Evolutionary conservation across 805 yeast genomes (phyloP).

Genomic region (Saturnispora sekii): DNA sequence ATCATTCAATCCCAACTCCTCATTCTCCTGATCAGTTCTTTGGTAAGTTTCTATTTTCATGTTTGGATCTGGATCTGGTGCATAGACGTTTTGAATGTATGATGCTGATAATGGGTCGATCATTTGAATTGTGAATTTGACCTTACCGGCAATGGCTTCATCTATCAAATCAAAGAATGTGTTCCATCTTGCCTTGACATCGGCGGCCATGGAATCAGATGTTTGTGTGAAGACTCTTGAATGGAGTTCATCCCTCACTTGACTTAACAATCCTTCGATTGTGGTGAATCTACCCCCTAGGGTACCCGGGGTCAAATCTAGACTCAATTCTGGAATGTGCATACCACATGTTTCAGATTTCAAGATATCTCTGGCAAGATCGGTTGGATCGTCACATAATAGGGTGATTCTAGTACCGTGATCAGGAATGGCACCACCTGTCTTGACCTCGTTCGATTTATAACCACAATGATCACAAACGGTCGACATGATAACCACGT

Average conservation of each 20-base stretch:
- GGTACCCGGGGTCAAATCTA: conserved; percentile 93
- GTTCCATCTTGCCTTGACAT: conserved; percentile 73
- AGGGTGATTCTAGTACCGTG: conserved; percentile 70
- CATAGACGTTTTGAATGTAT: conserved; percentile 95
- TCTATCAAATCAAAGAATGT: conserved; percentile 64
- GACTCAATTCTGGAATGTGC: conserved; percentile 73
- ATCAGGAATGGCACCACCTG: conserved; percentile 93
- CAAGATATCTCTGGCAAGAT: conserved; percentile 85
- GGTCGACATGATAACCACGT: conserved; percentile 93
- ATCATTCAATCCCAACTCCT: conserved; percentile 73
- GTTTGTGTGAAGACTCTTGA: conserved; percentile 75
- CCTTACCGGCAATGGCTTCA: conserved; percentile 72
- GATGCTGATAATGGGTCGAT: conserved; percentile 94
- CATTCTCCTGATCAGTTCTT: conserved; percentile 83
- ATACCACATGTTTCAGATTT: conserved; percentile 91
- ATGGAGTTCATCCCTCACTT: conserved; percentile 84
- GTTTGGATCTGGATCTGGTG: conserved; percentile 96
- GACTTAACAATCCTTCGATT: conserved; percentile 82
- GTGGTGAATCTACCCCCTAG: conserved; percentile 98
- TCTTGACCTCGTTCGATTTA: conserved; percentile 94
- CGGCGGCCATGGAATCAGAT: conserved; percentile 84
- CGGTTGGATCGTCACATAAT: conserved; percentile 79
- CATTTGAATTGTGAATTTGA: conserved; percentile 77
- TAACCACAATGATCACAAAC: conserved; percentile 89
- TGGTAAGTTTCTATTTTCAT: conserved; percentile 87